Conservation (phyloP, 2,329 filamentous ascomycete species). For the Phyllosticta capitalensis region DNA sequence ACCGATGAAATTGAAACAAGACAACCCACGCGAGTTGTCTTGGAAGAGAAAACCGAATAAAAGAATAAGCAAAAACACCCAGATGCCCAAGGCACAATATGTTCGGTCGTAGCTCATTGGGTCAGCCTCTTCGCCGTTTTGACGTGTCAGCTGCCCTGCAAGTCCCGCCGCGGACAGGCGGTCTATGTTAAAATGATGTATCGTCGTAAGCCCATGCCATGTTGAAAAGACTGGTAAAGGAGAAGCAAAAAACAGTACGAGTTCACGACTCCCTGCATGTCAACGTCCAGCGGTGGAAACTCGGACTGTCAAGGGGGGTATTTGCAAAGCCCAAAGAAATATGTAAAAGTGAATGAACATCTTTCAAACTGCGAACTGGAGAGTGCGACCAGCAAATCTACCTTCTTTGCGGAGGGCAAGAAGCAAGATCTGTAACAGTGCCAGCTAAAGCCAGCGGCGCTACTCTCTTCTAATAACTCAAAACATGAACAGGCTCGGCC, state of each 20-base stretch:
- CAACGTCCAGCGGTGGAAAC: slow-evolving; percentile 2
- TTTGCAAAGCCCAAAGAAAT: slow-evolving; percentile 8
- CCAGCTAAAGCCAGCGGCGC: slow-evolving; percentile 26
- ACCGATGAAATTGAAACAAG: neutral
- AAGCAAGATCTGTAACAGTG: slow-evolving; percentile 21
- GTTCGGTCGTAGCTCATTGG: neutral
- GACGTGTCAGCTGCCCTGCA: neutral
- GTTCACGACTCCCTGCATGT: slow-evolving; percentile 5
- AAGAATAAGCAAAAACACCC: neutral
- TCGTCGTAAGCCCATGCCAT: neutral
- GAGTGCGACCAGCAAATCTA: slow-evolving; percentile 30
- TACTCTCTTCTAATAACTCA: slow-evolving; percentile 32
- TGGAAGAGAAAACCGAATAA: neutral
- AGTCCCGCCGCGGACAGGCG: neutral
- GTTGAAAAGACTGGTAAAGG: slow-evolving; percentile 1
- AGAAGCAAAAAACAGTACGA: neutral
- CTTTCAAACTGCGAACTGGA: slow-evolving; percentile 11
- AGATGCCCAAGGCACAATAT: neutral
- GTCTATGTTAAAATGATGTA: slow-evolving; percentile 1
- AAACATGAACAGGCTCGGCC: slow-evolving; percentile 30
- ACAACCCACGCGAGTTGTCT: neutral
- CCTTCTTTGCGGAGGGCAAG: neutral
- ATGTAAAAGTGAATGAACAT: slow-evolving; percentile 1
- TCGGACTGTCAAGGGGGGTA: neutral
- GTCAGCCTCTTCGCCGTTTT: neutral